Percentiles rank a stretch among this genome's conserved stretches.
These are phyloP conservation scores for Isatis lusitanica DNA, from an alignment of 441 rosid species.

Conservation along the genomic window DNA sequence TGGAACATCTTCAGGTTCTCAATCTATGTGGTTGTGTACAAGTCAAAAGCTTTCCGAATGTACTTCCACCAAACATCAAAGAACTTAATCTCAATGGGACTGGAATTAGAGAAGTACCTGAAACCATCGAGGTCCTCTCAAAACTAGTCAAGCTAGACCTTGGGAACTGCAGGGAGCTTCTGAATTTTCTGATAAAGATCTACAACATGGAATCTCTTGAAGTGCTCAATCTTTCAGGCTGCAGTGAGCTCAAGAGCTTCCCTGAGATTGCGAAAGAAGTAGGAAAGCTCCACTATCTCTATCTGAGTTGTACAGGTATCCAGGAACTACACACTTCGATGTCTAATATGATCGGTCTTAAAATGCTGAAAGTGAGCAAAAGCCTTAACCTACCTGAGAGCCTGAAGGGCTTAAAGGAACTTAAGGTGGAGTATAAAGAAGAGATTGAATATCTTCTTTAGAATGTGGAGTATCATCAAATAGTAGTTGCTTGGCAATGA, in stretches of 20 bases:
- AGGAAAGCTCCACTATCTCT: not conserved
- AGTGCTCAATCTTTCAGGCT: constrained; percentile 14
- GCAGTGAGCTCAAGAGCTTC: not conserved
- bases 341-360: not conserved
- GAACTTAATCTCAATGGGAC: constrained; percentile 5
- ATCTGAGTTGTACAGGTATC: constrained; percentile 4
- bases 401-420: constrained; percentile 7
- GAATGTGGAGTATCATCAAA: not conserved
- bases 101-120: not conserved
- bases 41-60: not conserved
- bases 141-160: not conserved
- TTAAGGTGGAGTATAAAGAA: too few relatives aligned
- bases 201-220: constrained; percentile 14
- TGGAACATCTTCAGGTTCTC: not conserved
- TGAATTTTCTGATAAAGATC: not conserved
- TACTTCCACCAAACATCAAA: not conserved
- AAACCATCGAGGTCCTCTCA: not conserved
- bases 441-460: not conserved
- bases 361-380: constrained; percentile 3
- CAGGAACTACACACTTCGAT: not conserved
- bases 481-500: not conserved
- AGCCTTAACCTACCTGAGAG: not conserved
- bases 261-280: constrained; percentile 4
- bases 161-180: constrained; percentile 9
- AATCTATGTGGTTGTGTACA: constrained; percentile 8